Conservation (phyloP, 306 rosid genomes). For the Arachis hypogaea region DNA sequence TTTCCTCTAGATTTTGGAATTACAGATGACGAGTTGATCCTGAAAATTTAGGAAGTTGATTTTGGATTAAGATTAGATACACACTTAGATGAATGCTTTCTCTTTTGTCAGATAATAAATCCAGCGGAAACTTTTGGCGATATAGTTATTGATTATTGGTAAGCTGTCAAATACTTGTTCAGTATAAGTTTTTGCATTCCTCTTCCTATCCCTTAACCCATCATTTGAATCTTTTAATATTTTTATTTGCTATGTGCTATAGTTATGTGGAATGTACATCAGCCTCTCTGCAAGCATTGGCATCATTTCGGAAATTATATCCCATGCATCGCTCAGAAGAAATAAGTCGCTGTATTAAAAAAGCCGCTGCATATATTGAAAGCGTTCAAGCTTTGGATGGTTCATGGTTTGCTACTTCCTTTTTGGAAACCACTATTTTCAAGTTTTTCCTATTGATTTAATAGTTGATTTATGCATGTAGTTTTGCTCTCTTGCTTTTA, state of each 20-base stretch:
- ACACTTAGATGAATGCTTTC: slow-evolving; percentile 31
- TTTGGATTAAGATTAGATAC: slow-evolving; percentile 18
- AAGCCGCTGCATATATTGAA: slow-evolving; percentile 61
- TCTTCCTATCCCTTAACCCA: slow-evolving; percentile 9
- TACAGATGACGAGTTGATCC: slow-evolving; percentile 15
- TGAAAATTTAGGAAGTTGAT: slow-evolving; percentile 18
- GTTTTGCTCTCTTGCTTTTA: slow-evolving; percentile 27
- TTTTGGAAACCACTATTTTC: slow-evolving; percentile 17
- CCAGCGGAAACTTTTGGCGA: slow-evolving; percentile 98
- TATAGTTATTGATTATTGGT: slow-evolving; percentile 95
- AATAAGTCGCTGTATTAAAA: slow-evolving; percentile 60
- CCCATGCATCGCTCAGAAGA: slow-evolving; percentile 73
- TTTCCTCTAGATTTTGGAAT: slow-evolving; percentile 23
- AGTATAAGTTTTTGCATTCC: slow-evolving; percentile 22
- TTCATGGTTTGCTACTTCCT: slow-evolving; percentile 70
- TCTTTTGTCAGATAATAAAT: slow-evolving; percentile 68
- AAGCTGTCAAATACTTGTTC: slow-evolving; percentile 51
- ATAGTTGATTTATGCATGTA: slow-evolving; percentile 28
- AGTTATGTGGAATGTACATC: slow-evolving; percentile 94
- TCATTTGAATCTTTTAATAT: slow-evolving; percentile 15
- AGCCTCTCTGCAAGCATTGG: slow-evolving; percentile 83
- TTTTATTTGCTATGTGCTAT: slow-evolving; percentile 30
- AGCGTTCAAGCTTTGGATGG: slow-evolving; percentile 74
- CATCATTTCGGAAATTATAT: slow-evolving; percentile 57
- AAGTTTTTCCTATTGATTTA: slow-evolving; percentile 13